Evolutionary conservation across 345 rosid species (phyloP).

Genomic region (Euclidium syriacum): DNA sequence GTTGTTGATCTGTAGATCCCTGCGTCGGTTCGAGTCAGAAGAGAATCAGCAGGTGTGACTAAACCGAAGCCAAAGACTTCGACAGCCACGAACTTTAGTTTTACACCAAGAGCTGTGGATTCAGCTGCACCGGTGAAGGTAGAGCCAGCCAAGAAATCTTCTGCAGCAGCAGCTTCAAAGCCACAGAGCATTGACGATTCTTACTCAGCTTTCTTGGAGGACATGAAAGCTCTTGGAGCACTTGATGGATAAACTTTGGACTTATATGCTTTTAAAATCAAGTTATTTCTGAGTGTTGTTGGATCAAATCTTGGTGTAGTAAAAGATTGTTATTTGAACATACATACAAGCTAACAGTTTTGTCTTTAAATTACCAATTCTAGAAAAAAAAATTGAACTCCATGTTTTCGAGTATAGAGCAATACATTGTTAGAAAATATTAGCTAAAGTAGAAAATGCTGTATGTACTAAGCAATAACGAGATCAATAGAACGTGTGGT

Average conservation of each 20-base stretch:
- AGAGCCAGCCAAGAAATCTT: conserved; percentile 39
- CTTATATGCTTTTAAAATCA: background rate
- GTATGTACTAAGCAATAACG: background rate
- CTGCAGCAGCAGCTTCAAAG: conserved; percentile 58
- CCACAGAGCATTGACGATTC: conserved; percentile 82
- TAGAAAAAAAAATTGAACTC: background rate
- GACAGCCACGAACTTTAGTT: conserved; percentile 27
- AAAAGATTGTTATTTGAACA: background rate
- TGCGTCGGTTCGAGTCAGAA: conserved; percentile 92
- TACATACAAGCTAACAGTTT: background rate
- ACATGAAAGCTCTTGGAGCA: conserved; percentile 99
- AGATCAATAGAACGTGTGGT: background rate
- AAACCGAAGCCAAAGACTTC: conserved; percentile 71
- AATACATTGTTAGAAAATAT: background rate
- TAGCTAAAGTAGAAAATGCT: background rate
- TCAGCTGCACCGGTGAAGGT: conserved; percentile 39
- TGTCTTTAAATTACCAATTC: conserved; percentile 6
- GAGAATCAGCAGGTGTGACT: conserved; percentile 56
- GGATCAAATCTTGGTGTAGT: conserved; percentile 12
- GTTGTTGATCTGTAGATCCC: conserved; percentile 56
- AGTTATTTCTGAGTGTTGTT: background rate
- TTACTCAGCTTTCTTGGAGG: conserved; percentile 80
- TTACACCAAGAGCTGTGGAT: conserved; percentile 42
- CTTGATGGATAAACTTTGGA: conserved; percentile 54
- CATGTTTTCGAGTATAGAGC: background rate